Evolutionary conservation across 768 basidiomycete genomes (phyloP), one percentile per base, ranked within the genome.

Genomic region (Russula virescens): DNA sequence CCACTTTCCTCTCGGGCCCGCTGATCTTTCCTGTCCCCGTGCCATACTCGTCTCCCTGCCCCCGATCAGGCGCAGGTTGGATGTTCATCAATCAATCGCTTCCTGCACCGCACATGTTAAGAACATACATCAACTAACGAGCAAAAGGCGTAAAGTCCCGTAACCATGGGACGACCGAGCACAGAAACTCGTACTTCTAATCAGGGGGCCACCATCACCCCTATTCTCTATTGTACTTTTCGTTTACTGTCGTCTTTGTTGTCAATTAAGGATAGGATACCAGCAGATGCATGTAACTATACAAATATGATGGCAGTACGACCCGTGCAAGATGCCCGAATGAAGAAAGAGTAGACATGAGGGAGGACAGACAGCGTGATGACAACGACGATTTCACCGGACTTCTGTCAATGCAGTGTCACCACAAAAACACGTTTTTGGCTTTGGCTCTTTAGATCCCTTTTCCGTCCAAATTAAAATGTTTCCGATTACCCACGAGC

Each of bases 71-170:
- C 21, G 48, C 25, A 31, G 21, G 26, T 48, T 14, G 47, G 25
- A 25, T 19, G 23, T 40, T 46, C 60, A 61, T 61, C 60, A 61
- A 63, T 60, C 58, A 60, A 58, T 60, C 31, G 58, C 49, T 40
- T 26, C 28, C 1, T 63, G 58, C 62, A 63, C 53, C 40, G 62
- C 62, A 59, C 53, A 35, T 11, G 10, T 2, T 1, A n/a, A 19
- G 35, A 19, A 35, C 46, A 18, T 47, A 49, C 45, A 40, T 16
- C 50, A 45, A 47, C 60, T 55, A 61, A 49, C 53, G 53, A 23
- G 25, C 60, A 55, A 55, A 42, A 55, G 60, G 6, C 35, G 49
- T 34, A 31, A n/a, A 48, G 35, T 35, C 13, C 60, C 60, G 60
- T 47, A 10, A 59, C 56, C 34, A 49, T 11, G 11, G 48, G 10